Evolutionary conservation across 2,329 filamentous ascomycete genomes (phyloP).

Genomic region (Xylariaceae sp.): DNA sequence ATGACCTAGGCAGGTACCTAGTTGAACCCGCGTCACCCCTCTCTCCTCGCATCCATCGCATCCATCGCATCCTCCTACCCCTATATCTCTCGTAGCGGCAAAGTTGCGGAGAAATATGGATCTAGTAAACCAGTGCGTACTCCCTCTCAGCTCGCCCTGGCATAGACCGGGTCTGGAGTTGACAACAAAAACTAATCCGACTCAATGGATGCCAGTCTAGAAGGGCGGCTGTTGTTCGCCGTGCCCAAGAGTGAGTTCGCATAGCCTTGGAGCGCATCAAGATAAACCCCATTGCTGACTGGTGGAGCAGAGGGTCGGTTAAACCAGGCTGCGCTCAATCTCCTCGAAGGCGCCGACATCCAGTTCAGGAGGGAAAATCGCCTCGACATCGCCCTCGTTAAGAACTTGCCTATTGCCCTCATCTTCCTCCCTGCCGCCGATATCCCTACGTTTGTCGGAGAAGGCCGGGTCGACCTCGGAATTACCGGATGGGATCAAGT

Average conservation of each 20-base stretch:
- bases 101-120: slow-evolving; percentile 37
- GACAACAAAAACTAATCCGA: slow-evolving; percentile 32
- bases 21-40: not conserved
- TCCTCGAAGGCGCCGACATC: slow-evolving; percentile 89
- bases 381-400: slow-evolving; percentile 94
- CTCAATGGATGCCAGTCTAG: slow-evolving; percentile 55
- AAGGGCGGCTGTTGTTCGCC: slow-evolving; percentile 89
- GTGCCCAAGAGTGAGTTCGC: slow-evolving; percentile 86
- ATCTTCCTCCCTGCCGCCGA: slow-evolving; percentile 96
- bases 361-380: slow-evolving; percentile 93
- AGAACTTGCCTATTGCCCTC: slow-evolving; percentile 91
- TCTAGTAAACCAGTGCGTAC: slow-evolving; percentile 48
- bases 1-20: not conserved
- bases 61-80: not conserved
- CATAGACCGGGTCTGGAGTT: not conserved
- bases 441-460: slow-evolving; percentile 94
- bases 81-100: not conserved
- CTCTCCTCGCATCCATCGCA: not conserved
- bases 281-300: slow-evolving; percentile 12
- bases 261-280: slow-evolving; percentile 15
- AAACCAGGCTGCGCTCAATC: slow-evolving; percentile 79
- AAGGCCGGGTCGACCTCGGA: slow-evolving; percentile 86
- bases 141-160: not conserved
- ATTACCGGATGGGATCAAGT: slow-evolving; percentile 95
- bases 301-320: slow-evolving; percentile 73